Conservation (phyloP, 306 rosid species). For the Bauhinia variegata region DNA sequence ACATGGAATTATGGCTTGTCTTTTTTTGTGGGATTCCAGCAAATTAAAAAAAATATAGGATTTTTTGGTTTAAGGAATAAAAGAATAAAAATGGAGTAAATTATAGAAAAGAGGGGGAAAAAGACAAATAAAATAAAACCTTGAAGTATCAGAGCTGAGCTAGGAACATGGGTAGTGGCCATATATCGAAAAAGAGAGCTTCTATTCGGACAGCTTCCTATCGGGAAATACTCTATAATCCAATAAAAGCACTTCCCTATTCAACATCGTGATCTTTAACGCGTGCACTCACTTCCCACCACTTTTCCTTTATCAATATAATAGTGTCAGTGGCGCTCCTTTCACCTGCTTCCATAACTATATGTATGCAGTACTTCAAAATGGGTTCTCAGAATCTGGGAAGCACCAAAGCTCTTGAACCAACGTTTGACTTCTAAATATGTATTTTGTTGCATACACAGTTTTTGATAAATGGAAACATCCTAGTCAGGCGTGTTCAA, state of each 20-base stretch:
- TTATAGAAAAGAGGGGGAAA: no score
- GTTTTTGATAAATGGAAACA: constrained; percentile 31
- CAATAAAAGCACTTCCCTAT: constrained; percentile 28
- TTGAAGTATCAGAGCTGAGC: constrained; percentile 6
- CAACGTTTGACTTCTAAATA: constrained; percentile 58
- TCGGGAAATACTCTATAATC: constrained; percentile 36
- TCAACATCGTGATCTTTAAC: constrained; percentile 29
- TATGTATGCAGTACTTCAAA: constrained; percentile 34
- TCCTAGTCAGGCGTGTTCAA: not conserved
- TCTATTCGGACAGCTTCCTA: constrained; percentile 70
- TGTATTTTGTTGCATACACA: constrained; percentile 21
- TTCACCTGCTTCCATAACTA: constrained; percentile 38
- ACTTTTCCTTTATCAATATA: not conserved
- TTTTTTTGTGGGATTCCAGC: not conserved
- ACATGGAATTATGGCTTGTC: not conserved
- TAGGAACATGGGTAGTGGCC: constrained; percentile 17
- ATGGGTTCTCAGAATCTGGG: constrained; percentile 53
- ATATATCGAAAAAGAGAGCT: constrained; percentile 34
- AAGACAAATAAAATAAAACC: not conserved
- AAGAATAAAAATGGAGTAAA: not conserved
- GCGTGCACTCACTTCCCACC: constrained; percentile 24
- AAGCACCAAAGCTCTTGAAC: constrained; percentile 37
- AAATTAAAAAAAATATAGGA: not conserved
- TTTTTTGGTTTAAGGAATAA: not conserved
- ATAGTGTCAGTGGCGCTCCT: constrained; percentile 24